phyloP scores from a whole-genome alignment of 345 rosid species.

The Syzygium jambos region DNA sequence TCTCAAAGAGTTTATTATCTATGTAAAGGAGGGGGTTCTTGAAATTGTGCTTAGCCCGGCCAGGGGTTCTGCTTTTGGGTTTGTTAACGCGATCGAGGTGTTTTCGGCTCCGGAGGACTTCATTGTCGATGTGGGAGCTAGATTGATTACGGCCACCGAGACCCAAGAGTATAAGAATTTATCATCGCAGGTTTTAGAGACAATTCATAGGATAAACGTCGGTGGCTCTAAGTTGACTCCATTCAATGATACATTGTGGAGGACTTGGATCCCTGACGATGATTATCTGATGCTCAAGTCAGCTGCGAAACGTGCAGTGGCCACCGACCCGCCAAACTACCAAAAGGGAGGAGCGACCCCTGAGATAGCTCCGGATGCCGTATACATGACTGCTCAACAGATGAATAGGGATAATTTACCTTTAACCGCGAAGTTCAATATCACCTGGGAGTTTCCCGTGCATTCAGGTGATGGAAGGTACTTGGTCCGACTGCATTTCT shows the following conservation, averaged over 20 bases:
- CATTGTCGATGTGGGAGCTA: slow-evolving; percentile 59
- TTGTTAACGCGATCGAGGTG: slow-evolving; percentile 73
- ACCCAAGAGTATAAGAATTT: slow-evolving; percentile 43
- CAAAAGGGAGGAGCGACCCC: slow-evolving; percentile 55
- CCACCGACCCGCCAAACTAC: slow-evolving; percentile 56
- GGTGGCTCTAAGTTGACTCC: slow-evolving; percentile 81
- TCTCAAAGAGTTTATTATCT: slow-evolving; percentile 49
- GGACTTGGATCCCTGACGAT: slow-evolving; percentile 90
- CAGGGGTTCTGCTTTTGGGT: slow-evolving; percentile 32
- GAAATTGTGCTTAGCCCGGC: slow-evolving; percentile 43
- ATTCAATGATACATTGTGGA: slow-evolving; percentile 88
- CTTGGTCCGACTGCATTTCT: slow-evolving; percentile 87
- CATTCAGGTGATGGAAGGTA: slow-evolving; percentile 35
- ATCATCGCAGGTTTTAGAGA: slow-evolving; percentile 57
- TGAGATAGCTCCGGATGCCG: slow-evolving; percentile 76
- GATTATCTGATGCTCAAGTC: slow-evolving; percentile 44
- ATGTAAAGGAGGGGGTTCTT: slow-evolving; percentile 22
- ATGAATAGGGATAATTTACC: slow-evolving; percentile 63
- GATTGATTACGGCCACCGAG: slow-evolving; percentile 27
- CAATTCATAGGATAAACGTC: slow-evolving; percentile 75
- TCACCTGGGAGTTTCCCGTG: slow-evolving; percentile 70
- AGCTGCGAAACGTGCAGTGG: slow-evolving; percentile 54
- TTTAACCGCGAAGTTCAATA: slow-evolving; percentile 43
- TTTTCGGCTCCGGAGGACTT: slow-evolving; percentile 63
- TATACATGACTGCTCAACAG: slow-evolving; percentile 88